Percentiles rank a stretch among this genome's conserved stretches.
phyloP scores from a whole-genome alignment of 1,139 yeast genomes.

The Lodderomyces parapsilosis region DNA sequence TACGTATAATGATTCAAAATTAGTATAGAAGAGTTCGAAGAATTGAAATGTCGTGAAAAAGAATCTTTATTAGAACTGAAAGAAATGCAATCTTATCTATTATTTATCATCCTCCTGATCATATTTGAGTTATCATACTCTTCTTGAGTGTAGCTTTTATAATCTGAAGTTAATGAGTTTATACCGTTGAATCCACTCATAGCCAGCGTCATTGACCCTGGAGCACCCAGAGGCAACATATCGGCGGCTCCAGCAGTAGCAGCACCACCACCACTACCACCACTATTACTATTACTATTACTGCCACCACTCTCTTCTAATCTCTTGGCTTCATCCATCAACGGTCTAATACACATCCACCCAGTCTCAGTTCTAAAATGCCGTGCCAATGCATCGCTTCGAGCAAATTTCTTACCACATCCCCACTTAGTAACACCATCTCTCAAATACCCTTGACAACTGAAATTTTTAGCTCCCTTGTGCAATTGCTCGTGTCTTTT shows the following conservation, averaged over 20 bases:
- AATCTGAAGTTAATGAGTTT: neutral
- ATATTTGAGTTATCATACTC: constrained; percentile 19
- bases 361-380: constrained; percentile 62
- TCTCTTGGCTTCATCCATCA: constrained; percentile 49
- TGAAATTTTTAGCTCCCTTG: constrained; percentile 53
- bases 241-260: constrained; percentile 4
- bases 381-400: constrained; percentile 57
- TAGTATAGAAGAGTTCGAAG: no score
- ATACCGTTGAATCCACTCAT: neutral
- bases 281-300: no score
- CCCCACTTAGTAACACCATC: constrained; percentile 59
- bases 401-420: constrained; percentile 56
- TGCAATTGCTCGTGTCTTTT: constrained; percentile 57
- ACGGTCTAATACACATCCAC: constrained; percentile 54
- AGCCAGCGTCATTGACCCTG: neutral
- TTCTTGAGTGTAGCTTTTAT: constrained; percentile 9
- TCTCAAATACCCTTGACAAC: constrained; percentile 52
- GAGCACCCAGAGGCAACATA: constrained; percentile 1
- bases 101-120: constrained; percentile 19
- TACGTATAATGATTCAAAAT: neutral
- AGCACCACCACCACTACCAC: no score
- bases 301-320: constrained; percentile 19
- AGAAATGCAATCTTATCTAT: no score
- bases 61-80: no score
- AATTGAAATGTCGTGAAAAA: no score